These are phyloP conservation scores for Alopecurus myosuroides DNA, from an alignment of 176 grass and related monocot genomes.

Conservation along the genomic window DNA sequence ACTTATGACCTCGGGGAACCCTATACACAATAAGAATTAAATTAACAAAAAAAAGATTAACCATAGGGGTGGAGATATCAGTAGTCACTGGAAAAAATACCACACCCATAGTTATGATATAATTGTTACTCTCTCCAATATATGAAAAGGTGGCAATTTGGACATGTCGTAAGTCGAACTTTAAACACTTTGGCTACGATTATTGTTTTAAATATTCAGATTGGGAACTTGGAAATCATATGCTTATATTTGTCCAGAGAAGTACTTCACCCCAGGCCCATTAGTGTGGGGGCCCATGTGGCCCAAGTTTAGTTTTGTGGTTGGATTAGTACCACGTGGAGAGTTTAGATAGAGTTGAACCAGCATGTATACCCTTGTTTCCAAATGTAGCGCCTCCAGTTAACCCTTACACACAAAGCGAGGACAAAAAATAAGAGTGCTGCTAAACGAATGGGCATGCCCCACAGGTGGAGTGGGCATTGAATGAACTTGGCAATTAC, in stretches of 20 bases:
- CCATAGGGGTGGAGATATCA: background rate
- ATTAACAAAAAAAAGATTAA: constrained; percentile 10
- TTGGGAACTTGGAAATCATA: background rate
- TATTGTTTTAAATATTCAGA: background rate
- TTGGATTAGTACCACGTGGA: background rate
- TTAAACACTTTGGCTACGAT: background rate
- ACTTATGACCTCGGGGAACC: background rate
- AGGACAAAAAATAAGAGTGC: background rate
- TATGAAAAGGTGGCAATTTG: background rate
- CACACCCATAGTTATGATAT: background rate
- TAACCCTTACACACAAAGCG: background rate
- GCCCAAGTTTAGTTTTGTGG: background rate
- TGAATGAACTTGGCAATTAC: background rate
- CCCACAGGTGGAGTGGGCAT: background rate
- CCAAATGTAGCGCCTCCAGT: background rate
- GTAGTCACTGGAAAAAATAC: background rate
- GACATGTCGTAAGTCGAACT: background rate
- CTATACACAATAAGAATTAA: background rate
- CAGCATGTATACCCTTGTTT: background rate
- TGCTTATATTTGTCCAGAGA: background rate
- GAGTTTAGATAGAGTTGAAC: background rate
- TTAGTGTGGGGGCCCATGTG: background rate
- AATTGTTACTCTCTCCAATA: background rate
- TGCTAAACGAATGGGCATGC: background rate
- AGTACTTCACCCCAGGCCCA: background rate